Evolutionary conservation across 768 basidiomycete genomes (phyloP).

Genomic region (Termitomyces sp.): DNA sequence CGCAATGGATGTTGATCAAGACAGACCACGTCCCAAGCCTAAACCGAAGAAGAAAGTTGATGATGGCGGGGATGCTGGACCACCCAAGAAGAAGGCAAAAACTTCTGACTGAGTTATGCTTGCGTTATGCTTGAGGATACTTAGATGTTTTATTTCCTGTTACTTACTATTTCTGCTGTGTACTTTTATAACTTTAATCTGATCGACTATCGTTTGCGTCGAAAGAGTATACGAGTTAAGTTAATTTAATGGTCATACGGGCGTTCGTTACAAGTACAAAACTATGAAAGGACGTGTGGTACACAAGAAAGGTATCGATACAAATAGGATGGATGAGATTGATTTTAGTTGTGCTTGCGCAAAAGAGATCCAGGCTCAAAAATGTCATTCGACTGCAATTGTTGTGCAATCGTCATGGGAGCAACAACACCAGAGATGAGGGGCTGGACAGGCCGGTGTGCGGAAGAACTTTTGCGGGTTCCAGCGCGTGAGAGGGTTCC

Average conservation of each 20-base stretch:
- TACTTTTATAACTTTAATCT: constrained; percentile 12
- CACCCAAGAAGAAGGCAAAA: constrained; percentile 75
- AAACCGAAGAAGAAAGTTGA: constrained; percentile 35
- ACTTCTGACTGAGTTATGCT: constrained; percentile 32
- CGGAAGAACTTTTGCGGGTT: constrained; percentile 29
- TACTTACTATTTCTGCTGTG: constrained; percentile 9
- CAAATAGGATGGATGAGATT: background rate
- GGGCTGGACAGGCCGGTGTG: constrained; percentile 19
- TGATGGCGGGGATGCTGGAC: constrained; percentile 38
- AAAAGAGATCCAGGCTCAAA: constrained; percentile 79
- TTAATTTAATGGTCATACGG: background rate
- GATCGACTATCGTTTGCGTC: constrained; percentile 1
- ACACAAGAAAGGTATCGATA: constrained; percentile 3
- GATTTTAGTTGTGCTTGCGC: constrained; percentile 35
- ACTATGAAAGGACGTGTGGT: background rate
- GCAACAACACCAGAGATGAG: constrained; percentile 32
- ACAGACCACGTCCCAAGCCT: constrained; percentile 33
- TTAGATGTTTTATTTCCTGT: constrained; percentile 2
- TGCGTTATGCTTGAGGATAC: background rate
- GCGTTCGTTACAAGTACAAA: constrained; percentile 11
- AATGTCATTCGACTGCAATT: constrained; percentile 28
- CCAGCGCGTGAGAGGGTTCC: constrained; percentile 28
- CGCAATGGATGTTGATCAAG: constrained; percentile 43
- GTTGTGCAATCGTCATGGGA: constrained; percentile 24
- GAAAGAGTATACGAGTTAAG: constrained; percentile 4